A percentile compares a stretch with the other conserved stretches of the same genome.
Conservation (phyloP, 768 basidiomycete species). For the Leccinum variicolor region DNA sequence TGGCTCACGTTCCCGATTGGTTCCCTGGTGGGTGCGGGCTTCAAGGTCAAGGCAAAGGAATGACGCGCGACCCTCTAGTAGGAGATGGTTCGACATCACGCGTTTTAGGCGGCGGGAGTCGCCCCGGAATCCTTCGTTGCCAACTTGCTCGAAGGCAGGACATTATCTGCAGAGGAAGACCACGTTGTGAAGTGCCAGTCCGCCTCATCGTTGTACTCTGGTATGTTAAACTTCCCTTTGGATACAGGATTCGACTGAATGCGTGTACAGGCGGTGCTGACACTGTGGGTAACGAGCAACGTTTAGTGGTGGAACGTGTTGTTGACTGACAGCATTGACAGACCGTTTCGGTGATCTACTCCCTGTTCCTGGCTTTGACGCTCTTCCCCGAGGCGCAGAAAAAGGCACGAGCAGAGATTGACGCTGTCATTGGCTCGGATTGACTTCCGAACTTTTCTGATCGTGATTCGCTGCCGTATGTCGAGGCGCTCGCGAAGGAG, state of each 20-base stretch:
- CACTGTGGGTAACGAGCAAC: constrained; percentile 25
- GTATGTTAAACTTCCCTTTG: constrained; percentile 17
- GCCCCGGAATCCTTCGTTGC: constrained; percentile 52
- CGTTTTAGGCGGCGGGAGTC: constrained; percentile 50
- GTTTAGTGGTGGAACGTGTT: background rate
- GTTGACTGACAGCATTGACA: constrained; percentile 24
- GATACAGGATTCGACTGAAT: constrained; percentile 1
- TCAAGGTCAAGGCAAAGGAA: constrained; percentile 47
- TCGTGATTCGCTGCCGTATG: constrained; percentile 54
- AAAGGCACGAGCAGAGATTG: constrained; percentile 64
- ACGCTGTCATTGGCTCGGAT: constrained; percentile 54
- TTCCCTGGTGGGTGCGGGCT: constrained; percentile 55
- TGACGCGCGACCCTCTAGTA: constrained; percentile 48
- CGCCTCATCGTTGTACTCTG: constrained; percentile 32
- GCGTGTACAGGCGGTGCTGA: constrained; percentile 45
- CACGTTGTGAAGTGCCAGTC: constrained; percentile 64
- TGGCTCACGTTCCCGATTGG: constrained; percentile 53
- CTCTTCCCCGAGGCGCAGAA: constrained; percentile 52
- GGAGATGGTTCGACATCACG: constrained; percentile 44
- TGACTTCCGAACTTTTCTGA: constrained; percentile 60
- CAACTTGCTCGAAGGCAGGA: constrained; percentile 49
- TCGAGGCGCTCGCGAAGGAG: constrained; percentile 60
- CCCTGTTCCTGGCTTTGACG: constrained; percentile 61
- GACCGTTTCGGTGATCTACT: constrained; percentile 61
- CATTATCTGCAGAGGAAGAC: constrained; percentile 52